Base-by-base conservation (phyloP, 2,329 filamentous ascomycete species). In the Diaporthe citrichinensis region DNA sequence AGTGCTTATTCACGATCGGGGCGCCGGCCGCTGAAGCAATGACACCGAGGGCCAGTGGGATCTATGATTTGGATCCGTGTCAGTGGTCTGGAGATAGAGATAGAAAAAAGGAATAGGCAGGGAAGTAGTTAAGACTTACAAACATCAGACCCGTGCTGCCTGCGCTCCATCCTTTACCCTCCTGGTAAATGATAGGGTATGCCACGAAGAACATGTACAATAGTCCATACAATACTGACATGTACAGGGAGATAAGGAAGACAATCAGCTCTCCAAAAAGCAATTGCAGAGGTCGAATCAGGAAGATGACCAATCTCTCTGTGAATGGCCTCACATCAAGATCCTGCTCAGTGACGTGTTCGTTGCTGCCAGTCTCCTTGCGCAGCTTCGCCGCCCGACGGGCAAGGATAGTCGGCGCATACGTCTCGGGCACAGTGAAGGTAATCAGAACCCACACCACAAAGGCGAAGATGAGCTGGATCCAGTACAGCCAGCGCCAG, bases 381-480 rank as follows among this genome's bases (percentile, higher is more conserved):
- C 95, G 90, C 76, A 97, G 86, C 82, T 94, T 94, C 80, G 88
- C 87, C 3, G 95, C 95, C 17, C 95, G 90, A 41, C 85, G 85
- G 71, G 90, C 89, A 23, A 98, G 90, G 69, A 98, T 92, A 0
- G 91, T 94, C 0, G 95, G 95, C 0, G 95, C 92, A 82, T 97
- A 98, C 0, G 95, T 98, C 84, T 98, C 95, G 1, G 95, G 94
- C 0, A 98, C 93, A n/a, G 94, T 97, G 84, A 97, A 96, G 41
- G 92, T 93, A 83, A 97, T 95, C 76, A 96, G 82, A 25, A 93
- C 76, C 91, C 93, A 97, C 79, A 93, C 90, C 67, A 92, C 81
- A 20, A 88, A 92, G 36, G 93, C 87, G 17, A 97, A 82, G 80
- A 98, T 97, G 15, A 97, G 87, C 81, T 96, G 94, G 79, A 98